phyloP scores from a whole-genome alignment of 2,329 filamentous ascomycete genomes.

The Penicillium sp. region DNA sequence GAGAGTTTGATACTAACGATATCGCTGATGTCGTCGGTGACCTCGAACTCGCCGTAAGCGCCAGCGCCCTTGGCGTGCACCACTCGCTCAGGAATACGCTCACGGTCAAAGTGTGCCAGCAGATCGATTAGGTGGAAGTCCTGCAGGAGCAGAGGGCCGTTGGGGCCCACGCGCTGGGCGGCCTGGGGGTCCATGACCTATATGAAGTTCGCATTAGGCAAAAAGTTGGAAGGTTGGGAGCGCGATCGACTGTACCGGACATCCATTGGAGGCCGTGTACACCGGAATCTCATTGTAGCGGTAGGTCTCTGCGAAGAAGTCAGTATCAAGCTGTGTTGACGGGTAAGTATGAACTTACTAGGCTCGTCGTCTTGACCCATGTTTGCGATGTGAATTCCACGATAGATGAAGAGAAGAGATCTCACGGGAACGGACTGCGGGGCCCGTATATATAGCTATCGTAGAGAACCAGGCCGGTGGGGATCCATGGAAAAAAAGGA shows the following conservation, averaged over 20 bases:
- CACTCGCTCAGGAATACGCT: constrained; percentile 43
- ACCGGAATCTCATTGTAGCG: constrained; percentile 59
- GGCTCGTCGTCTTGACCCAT: constrained; percentile 41
- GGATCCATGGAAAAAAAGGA: not conserved
- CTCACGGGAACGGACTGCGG: not conserved
- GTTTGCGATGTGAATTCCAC: constrained; percentile 11
- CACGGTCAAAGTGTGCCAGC: constrained; percentile 47
- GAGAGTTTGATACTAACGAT: constrained; percentile 30
- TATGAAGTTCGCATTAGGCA: constrained; percentile 8
- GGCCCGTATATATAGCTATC: not conserved
- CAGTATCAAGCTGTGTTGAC: constrained; percentile 1
- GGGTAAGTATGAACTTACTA: constrained; percentile 20
- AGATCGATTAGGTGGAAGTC: constrained; percentile 66
- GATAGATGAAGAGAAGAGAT: not conserved
- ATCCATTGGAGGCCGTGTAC: constrained; percentile 61
- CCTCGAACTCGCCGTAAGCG: constrained; percentile 45
- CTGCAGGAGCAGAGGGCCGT: constrained; percentile 61
- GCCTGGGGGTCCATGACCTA: constrained; percentile 53
- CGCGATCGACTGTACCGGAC: constrained; percentile 38
- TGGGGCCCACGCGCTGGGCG: constrained; percentile 54
- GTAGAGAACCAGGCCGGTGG: not conserved
- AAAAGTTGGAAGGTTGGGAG: not conserved
- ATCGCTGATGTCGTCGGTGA: constrained; percentile 51
- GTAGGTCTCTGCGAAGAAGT: constrained; percentile 34
- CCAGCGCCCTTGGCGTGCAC: constrained; percentile 46